Evolutionary conservation across 305 asterid genomes (phyloP), one percentile per base, ranked within the genome.

Genomic region (Fraxinus xanthoxyloides): DNA sequence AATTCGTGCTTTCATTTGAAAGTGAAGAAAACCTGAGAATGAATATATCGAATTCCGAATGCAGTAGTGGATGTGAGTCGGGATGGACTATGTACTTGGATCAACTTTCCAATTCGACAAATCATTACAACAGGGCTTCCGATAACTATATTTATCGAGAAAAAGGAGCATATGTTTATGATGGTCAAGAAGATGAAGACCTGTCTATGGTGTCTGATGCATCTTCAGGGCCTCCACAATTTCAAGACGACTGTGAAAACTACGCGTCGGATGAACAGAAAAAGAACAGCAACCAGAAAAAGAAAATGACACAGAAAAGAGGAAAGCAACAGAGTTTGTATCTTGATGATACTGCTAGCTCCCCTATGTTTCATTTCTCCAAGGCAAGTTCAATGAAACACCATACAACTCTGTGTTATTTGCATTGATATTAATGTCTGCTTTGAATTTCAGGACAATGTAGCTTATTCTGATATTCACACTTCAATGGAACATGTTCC

Each of bases 201-300:
- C 87, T 92, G 77, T 94, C 98, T 0, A 93, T 95, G 98, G 89
- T 95, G 54, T 95, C 98, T 0, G 98, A 93, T 90, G 98, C 98
- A 7, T 93, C 98, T 0, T 93, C 98, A 0, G 96, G 92, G 34
- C 98, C 75, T 78, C 98, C 98, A 75, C 98, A 94, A 9, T 89
- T 80, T 59, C 70, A 81, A 72, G 85, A 84, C 17, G 35, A 59
- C 6, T 48, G 9, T 78, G 21, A 17, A 8, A 34, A 43, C 21
- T 65, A 65, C 17, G 13, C 13, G 6, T 77, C 69, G 1, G 85
- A 86, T 74, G 83, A 82, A 65, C 73, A 81, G 36, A 82, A 46
- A 74, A 87, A 72, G 87, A 89, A 76, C 17, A 72, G 78, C 70
- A 91, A 89, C 61, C 84, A 85, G 59, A 89, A 80, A 40, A 80